phyloP scores from a whole-genome alignment of 176 grass and related monocot genomes.

The Ensete glaucum region DNA sequence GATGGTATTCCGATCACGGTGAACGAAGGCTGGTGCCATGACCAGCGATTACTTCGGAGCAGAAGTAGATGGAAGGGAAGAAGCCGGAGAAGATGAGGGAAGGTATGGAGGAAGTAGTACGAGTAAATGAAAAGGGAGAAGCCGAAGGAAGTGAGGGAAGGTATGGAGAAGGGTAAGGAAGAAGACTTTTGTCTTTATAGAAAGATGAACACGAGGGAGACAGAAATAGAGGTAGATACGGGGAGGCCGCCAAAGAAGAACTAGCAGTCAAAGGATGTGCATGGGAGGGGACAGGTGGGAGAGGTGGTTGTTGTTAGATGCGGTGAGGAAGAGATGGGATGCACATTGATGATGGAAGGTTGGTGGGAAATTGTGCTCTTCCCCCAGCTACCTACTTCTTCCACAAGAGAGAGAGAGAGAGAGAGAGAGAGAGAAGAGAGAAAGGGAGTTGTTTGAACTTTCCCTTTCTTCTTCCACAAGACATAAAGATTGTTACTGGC shows the following conservation, averaged over 20 bases:
- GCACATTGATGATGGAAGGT: no score
- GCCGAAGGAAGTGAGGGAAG: neutral
- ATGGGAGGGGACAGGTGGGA: neutral
- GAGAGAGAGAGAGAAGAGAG: no score
- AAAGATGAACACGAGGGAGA: neutral
- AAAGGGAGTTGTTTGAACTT: no score
- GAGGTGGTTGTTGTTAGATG: neutral
- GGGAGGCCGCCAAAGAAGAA: no score
- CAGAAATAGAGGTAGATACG: neutral
- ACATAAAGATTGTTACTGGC: no score
- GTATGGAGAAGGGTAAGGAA: neutral
- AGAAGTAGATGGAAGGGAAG: neutral
- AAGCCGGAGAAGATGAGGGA: neutral
- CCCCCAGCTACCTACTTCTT: no score
- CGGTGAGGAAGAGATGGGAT: neutral
- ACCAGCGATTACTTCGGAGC: neutral
- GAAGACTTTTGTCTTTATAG: neutral
- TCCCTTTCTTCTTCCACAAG: no score
- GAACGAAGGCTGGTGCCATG: conserved; percentile 16
- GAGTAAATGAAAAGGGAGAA: neutral
- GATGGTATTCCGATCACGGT: conserved; percentile 32
- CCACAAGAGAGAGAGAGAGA: no score
- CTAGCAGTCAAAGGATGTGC: neutral
- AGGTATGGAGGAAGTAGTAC: neutral
- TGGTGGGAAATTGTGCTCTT: no score